A percentile compares a stretch with the other conserved stretches of the same genome.
Evolutionary conservation across 2,329 filamentous ascomycete species (phyloP).

Genomic region (Botrytis fragariae): DNA sequence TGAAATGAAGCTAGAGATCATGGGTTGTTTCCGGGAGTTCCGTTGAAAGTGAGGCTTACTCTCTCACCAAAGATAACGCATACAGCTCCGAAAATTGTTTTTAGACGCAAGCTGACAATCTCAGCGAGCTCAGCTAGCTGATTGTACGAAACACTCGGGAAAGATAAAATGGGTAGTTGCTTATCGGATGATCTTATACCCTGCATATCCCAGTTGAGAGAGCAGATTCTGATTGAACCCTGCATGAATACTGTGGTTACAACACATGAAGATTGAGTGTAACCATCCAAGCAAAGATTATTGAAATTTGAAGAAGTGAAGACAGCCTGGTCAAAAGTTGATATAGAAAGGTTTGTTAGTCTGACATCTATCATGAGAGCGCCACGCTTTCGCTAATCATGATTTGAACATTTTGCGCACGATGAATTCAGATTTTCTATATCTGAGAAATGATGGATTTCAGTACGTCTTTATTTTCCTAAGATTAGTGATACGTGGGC

Average conservation of each 20-base stretch:
- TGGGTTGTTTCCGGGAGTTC: neutral
- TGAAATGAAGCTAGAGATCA: too few species aligned
- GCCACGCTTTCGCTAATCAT: conserved; percentile 10
- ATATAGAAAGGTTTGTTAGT: neutral
- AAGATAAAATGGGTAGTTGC: neutral
- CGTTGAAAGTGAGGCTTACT: neutral
- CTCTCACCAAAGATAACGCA: neutral
- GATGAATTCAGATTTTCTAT: neutral
- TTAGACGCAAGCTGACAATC: neutral
- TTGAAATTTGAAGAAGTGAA: neutral
- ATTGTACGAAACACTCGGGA: neutral
- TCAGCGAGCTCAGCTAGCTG: neutral
- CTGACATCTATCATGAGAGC: neutral
- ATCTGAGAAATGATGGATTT: neutral
- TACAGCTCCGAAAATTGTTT: neutral
- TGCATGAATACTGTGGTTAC: neutral
- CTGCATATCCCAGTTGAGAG: neutral
- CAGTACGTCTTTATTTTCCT: neutral
- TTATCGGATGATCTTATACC: neutral
- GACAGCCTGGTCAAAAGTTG: neutral
- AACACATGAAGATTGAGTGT: neutral
- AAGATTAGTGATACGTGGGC: neutral
- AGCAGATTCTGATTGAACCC: neutral
- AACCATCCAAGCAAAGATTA: neutral
- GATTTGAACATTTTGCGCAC: neutral